Base-by-base conservation (phyloP, 768 basidiomycete species). In the Lepiota venenata region DNA sequence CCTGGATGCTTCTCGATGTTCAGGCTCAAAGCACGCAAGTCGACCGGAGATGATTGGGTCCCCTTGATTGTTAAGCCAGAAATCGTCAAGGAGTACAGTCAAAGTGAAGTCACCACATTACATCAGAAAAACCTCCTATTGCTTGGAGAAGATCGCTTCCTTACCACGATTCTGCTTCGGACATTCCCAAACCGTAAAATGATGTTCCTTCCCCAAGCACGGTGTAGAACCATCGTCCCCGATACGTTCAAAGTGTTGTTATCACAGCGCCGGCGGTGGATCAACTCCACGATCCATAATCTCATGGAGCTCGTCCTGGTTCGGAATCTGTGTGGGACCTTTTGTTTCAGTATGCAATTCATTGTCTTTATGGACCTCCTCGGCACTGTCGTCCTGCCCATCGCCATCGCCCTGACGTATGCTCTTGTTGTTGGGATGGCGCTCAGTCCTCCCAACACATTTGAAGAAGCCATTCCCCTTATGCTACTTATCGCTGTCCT, bases 1-100 rank as follows among this genome's bases (percentile, higher is more conserved):
- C 97, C 97, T 0, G 97, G 97, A n/a, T 99, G 97, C 71, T 99
- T 99, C 75, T 97, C 94, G 49, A 99, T 99, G 96, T 98, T 98
- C 73, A 81, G 97, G 49, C 78, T 99, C 66, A 99, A 99, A 69
- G 95, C 94, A 7, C 82, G 97, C 50, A 93, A 88, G 64, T 68
- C 81, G 15, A 79, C 80, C 18, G 95, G 94, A 49, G 92, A 95
- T 57, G 97, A 99, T 64, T 99, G 97, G 97, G 80, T 99, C 20
- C 97, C 97, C 4, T 83, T 99, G 58, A 91, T 99, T 65, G 84
- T 91, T 69, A 97, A 98, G 65, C 95, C 95, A 15, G 93, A 97
- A 70, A 97, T 99, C 56, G 91, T 97, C 57, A 89, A 91, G 64
- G 93, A 98, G 66, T 99, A 99, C 73, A 93, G 92, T 61, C 96